Evolutionary conservation across 768 basidiomycete species (phyloP), one percentile per base, ranked within the genome.

Genomic region (Multifurca ochricompacta): DNA sequence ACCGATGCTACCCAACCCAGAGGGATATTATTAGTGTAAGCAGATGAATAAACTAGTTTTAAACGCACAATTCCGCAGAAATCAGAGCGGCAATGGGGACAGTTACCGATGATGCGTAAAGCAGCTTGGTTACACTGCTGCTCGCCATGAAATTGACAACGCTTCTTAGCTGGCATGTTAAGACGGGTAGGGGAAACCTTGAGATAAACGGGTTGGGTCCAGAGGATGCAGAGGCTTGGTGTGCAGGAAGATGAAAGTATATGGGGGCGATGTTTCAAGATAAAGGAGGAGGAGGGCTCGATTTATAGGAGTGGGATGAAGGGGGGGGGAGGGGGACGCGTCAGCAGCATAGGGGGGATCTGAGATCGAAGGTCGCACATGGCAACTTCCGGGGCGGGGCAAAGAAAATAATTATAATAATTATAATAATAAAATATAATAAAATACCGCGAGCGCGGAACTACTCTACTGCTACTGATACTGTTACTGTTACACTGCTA

Each of bases 71-170:
- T 72, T 53, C 81, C 79, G 65, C 91, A 94, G 71, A 91, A 93
- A 63, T 83, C 79, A 13, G 75, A 72, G 49, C 79, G 74, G 69
- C 91, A 94, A 65, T 87, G 83, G 34, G 87, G 81, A 66, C 91
- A 94, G 61, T 87, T 80, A 5, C 91, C 91, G 37, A 89, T 87
- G 60, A 93, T 83, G 61, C 89, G 83, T 46, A 92, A 75, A 3
- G 81, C 86, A 6, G 89, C 87, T 57, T 81, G 82, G 64, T 77
- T 86, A 75, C 91, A 93, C 56, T 79, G 80, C 48, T 69, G 63
- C 59, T 74, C 74, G 14, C 69, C 59, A 53, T 73, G 73, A 69
- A 84, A 79, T 69, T 90, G 85, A 74, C 90, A 92, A 65, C 88
- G 87, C 69, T 89, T 90, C 86, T 90, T 91, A 66, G 79, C 75